Conservation (phyloP, 2,329 filamentous ascomycete species). For the Thielaviopsis musarum region DNA sequence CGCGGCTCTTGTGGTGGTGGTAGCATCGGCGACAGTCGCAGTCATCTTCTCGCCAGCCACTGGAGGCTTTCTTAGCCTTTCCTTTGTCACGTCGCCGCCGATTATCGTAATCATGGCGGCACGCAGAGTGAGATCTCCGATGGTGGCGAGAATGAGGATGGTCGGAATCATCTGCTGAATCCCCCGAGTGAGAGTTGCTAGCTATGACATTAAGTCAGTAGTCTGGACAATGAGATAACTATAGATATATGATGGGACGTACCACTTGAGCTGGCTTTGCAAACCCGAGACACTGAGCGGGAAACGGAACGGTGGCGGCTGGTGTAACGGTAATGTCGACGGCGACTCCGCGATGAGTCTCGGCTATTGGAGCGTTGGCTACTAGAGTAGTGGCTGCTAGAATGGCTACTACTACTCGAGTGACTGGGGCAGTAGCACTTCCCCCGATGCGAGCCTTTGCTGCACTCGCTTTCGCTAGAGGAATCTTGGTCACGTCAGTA, state of each 20-base stretch:
- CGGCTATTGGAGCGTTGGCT: neutral
- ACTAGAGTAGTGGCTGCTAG: neutral
- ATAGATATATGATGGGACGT: neutral
- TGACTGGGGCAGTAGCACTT: neutral
- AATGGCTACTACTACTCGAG: neutral
- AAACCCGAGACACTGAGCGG: neutral
- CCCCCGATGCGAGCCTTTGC: neutral
- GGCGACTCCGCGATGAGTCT: neutral
- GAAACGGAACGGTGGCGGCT: neutral
- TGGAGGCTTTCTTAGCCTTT: neutral
- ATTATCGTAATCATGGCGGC: neutral
- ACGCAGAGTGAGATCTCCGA: neutral
- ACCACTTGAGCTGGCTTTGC: neutral
- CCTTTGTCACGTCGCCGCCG: neutral
- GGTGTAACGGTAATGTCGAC: neutral
- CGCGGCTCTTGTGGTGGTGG: neutral
- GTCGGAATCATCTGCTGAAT: neutral
- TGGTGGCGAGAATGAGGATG: neutral
- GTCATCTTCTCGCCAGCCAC: neutral
- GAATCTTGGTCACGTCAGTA: neutral
- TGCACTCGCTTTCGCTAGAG: neutral
- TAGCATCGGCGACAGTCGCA: neutral
- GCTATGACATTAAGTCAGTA: neutral
- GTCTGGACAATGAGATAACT: neutral
- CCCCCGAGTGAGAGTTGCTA: neutral